phyloP scores from a whole-genome alignment of 768 basidiomycete genomes.

The Suillus americanus region DNA sequence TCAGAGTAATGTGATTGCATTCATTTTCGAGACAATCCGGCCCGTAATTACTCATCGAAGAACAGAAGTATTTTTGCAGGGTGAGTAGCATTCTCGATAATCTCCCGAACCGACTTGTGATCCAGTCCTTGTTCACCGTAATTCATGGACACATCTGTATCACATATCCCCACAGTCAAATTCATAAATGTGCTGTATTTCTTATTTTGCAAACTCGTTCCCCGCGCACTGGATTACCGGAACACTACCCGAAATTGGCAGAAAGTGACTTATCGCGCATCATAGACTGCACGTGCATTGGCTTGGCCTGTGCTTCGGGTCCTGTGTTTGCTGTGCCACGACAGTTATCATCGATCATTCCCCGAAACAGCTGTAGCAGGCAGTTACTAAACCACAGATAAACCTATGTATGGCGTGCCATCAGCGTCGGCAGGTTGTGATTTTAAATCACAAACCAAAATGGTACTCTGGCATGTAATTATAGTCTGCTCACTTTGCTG shows the following conservation, averaged over 20 bases:
- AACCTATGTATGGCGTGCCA: not conserved
- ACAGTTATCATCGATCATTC: not conserved
- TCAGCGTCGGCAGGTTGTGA: not conserved
- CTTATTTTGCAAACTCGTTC: not conserved
- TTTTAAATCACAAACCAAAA: not conserved
- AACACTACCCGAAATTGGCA: not conserved
- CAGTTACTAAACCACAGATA: not conserved
- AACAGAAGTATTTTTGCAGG: not conserved
- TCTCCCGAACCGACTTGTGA: not conserved
- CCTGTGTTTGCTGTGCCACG: not conserved
- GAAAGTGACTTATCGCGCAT: not conserved
- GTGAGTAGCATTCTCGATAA: not conserved
- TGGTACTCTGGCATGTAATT: not conserved
- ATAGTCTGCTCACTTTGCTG: not conserved
- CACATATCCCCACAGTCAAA: not conserved
- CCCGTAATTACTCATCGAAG: not conserved
- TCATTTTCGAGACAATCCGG: not conserved
- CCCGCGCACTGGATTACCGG: too few species aligned
- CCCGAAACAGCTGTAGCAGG: not conserved
- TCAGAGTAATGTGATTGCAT: not conserved
- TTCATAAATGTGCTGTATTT: not conserved
- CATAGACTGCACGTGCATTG: not conserved
- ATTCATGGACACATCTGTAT: not conserved
- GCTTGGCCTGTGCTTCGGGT: not conserved
- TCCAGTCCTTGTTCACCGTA: not conserved